Conservation (phyloP, 73 alveolate species). For the Stentor coeruleus region DNA sequence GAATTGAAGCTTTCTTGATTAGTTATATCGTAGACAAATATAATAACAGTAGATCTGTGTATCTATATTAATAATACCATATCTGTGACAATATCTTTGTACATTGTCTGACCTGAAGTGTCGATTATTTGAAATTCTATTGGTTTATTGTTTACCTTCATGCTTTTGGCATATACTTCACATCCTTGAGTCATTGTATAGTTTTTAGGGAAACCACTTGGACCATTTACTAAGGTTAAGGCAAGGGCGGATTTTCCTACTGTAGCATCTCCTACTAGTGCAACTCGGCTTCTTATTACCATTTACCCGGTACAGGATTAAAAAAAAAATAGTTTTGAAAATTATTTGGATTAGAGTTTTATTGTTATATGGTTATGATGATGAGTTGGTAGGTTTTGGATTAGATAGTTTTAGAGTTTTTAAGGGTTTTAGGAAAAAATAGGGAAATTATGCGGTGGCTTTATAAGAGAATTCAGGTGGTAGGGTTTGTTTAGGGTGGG, state of each 20-base stretch:
- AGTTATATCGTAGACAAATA: conserved; percentile 40
- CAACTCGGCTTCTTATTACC: conserved; percentile 59
- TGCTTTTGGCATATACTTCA: conserved; percentile 43
- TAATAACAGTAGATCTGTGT: conserved; percentile 9
- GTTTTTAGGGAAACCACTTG: conserved; percentile 43
- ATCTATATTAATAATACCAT: conserved; percentile 41
- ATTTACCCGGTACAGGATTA: conserved; percentile 39
- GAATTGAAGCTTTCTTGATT: conserved; percentile 45
- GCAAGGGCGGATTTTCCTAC: conserved; percentile 61
- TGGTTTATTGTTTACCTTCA: conserved; percentile 33
- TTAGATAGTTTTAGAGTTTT: too few species aligned
- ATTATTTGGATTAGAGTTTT: too few species aligned
- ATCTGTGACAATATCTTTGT: conserved; percentile 52
- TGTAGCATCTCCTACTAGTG: conserved; percentile 68
- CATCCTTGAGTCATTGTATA: conserved; percentile 70
- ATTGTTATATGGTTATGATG: too few species aligned
- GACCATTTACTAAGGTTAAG: conserved; percentile 38
- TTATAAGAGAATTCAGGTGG: too few species aligned
- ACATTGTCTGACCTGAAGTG: conserved; percentile 59
- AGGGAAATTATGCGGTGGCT: too few species aligned
- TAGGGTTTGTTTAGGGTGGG: too few species aligned
- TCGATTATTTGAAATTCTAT: conserved; percentile 62
- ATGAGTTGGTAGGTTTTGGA: too few species aligned
- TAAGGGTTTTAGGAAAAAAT: too few species aligned
- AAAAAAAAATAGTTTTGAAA: too few species aligned